Evolutionary conservation across 768 basidiomycete genomes (phyloP), one percentile per base, ranked within the genome.

Genomic region (Mycena chlorophos): DNA sequence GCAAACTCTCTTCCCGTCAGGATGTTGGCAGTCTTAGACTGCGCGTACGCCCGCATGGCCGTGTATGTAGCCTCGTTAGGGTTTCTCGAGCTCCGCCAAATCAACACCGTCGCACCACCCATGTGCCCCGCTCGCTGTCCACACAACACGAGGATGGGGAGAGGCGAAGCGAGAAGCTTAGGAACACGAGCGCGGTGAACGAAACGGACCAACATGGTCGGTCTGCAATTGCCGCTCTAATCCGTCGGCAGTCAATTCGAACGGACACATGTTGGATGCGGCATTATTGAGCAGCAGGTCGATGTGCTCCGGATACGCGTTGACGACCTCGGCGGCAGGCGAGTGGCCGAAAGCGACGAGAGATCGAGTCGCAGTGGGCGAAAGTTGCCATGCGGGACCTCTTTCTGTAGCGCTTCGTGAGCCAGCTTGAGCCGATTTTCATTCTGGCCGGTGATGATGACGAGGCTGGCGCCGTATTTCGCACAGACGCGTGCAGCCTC

Each of bases 1-100:
- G 59, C 30, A n/a, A 61, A 42, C 20, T 61, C 59, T 10, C 42
- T 30, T 19, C 55, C 52, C 10, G 43, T 54, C 22, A 61, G 52
- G 13, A 61, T 56, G 27, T 61, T 61, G 3, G 55, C 59, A 19
- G 40, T 54, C 49, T 61, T 61, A 16, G 59, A 27, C 43, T 61
- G 55, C 14, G 55, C 34, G 20, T 61, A 61, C 0, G 55, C 55
- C 1, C 4, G 14, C 52, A 54, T 54, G 8, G 25, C 19, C 8
- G 39, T 39, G 45, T 61, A 61, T 4, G 51, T 57, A 10, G 23
- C 27, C 38, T 23, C 43, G n/a, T 56, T 19, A 3, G 59, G 55
- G 2, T n/a, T 49, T 55, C 52, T 54, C 52, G 31, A 61, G 17
- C 49, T 56, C 52, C 0, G n/a, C 27, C 2, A 61, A 28, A 3